Conservation (phyloP, 2,329 filamentous ascomycete species). For the Colletotrichum melonis region DNA sequence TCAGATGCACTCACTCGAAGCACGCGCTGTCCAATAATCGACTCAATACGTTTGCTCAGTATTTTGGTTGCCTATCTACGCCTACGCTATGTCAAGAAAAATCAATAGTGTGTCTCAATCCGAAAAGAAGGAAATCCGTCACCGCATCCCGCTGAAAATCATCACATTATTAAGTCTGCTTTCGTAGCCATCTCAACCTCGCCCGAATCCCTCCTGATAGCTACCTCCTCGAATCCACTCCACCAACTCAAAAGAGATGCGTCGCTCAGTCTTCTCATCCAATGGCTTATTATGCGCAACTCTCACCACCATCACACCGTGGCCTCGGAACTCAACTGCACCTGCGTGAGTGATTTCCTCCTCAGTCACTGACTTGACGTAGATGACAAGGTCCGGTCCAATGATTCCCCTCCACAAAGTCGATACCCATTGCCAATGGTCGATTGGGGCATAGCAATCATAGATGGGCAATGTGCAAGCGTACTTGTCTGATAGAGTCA, state of each 20-base stretch:
- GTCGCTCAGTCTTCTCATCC: conserved; percentile 76
- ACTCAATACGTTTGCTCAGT: not conserved
- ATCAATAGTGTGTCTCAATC: conserved; percentile 1
- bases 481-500: conserved; percentile 81
- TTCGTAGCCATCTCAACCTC: conserved; percentile 1
- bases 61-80: conserved; percentile 25
- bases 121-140: not conserved
- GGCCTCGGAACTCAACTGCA: conserved; percentile 68
- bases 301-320: conserved; percentile 66
- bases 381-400: conserved; percentile 83
- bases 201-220: conserved; percentile 48
- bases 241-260: conserved; percentile 87
- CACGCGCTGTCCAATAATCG: not conserved
- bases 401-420: conserved; percentile 90
- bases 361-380: conserved; percentile 60
- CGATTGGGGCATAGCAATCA: conserved; percentile 82
- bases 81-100: conserved; percentile 31
- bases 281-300: conserved; percentile 57
- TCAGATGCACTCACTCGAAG: not conserved
- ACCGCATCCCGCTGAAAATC: not conserved
- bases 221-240: conserved; percentile 75
- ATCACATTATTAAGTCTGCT: conserved; percentile 8
- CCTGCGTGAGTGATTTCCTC: conserved; percentile 51
- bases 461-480: conserved; percentile 79
- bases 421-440: conserved; percentile 98